Conservation (phyloP, 768 basidiomycete species). For the Piloderma croceum region DNA sequence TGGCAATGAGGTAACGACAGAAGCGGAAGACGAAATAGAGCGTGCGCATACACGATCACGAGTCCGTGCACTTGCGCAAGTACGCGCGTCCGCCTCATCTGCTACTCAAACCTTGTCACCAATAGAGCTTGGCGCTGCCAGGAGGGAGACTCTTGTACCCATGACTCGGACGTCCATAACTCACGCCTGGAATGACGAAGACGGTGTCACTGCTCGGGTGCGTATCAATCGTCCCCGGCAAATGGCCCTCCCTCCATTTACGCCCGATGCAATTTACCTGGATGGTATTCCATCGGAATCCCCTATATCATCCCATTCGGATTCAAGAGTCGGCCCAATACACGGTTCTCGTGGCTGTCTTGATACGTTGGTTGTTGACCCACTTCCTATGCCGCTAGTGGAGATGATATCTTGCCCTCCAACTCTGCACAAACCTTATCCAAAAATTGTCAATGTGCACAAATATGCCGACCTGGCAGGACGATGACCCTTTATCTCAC, state of each 20-base stretch:
- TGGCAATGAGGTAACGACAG: constrained; percentile 58
- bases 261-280: constrained; percentile 5
- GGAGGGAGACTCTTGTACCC: constrained; percentile 8
- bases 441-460: constrained; percentile 23
- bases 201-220: constrained; percentile 8
- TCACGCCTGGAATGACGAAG: constrained; percentile 7
- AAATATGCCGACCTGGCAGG: constrained; percentile 37
- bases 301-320: not conserved
- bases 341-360: not conserved
- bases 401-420: constrained; percentile 38
- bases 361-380: constrained; percentile 29
- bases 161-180: constrained; percentile 1
- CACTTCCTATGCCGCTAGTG: constrained; percentile 52
- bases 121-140: constrained; percentile 18
- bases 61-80: constrained; percentile 28
- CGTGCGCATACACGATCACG: constrained; percentile 46
- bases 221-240: constrained; percentile 4
- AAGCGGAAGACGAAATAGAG: constrained; percentile 58
- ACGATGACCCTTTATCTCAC: too few relatives aligned
- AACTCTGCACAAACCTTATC: constrained; percentile 7
- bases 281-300: constrained; percentile 10
- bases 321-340: constrained; percentile 1
- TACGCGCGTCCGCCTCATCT: constrained; percentile 22
- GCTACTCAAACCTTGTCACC: constrained; percentile 18
- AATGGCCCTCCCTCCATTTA: constrained; percentile 5